Evolutionary conservation across 345 rosid genomes (phyloP).

Genomic region (Stellera chamaejasme): DNA sequence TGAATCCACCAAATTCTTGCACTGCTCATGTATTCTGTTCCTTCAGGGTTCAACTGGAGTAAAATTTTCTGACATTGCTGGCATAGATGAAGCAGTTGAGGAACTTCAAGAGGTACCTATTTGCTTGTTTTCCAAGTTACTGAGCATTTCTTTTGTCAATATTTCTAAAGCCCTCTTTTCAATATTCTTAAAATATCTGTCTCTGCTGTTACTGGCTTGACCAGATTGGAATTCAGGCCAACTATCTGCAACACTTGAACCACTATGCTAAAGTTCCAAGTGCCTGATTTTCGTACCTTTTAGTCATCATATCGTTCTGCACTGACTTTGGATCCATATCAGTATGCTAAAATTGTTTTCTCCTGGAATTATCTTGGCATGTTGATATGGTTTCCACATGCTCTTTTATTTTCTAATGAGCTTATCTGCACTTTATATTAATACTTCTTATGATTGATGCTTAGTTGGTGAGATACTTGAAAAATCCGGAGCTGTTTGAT

Average conservation of each 20-base stretch:
- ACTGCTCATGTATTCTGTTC: conserved; percentile 10
- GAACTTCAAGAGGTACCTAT: conserved; percentile 92
- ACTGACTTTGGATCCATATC: background rate
- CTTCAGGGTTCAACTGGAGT: conserved; percentile 92
- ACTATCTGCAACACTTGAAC: too few relatives aligned
- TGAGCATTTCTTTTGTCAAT: background rate
- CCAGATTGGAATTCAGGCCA: too few relatives aligned
- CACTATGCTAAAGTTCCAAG: too few relatives aligned
- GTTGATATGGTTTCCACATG: conserved; percentile 2
- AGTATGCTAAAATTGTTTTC: background rate
- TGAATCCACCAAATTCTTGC: conserved; percentile 16
- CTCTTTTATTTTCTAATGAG: background rate
- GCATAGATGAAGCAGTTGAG: conserved; percentile 97
- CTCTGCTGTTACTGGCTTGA: too few relatives aligned
- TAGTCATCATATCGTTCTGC: background rate
- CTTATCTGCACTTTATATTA: too few relatives aligned
- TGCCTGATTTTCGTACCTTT: too few relatives aligned
- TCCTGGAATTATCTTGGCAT: conserved; percentile 5
- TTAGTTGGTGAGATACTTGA: conserved; percentile 88
- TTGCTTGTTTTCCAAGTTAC: conserved; percentile 1
- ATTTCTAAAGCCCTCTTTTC: background rate
- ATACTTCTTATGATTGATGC: background rate
- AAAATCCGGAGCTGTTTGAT: conserved; percentile 91
- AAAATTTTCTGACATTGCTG: conserved; percentile 84
- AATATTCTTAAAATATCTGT: background rate